Evolutionary conservation across 1,284 basidiomycete genomes (phyloP), one percentile per base, ranked within the genome.

Genomic region (Marasmius fiardii): DNA sequence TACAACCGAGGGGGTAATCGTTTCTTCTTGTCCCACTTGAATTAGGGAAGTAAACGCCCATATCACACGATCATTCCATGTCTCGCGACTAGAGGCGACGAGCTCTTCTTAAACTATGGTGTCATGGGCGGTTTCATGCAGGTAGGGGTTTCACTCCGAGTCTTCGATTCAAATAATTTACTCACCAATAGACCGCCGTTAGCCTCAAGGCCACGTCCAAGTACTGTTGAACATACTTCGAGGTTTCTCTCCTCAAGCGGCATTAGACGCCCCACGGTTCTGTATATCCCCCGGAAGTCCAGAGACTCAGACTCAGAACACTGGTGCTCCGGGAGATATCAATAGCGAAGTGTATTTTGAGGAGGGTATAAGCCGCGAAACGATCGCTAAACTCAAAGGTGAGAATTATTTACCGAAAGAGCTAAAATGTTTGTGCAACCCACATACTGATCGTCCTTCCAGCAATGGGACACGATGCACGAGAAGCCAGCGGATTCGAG

Each of bases 71-170:
- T 97, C 65, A 95, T 96, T 60, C 95, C 96, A 5, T 93, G 92
- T 1, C 83, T 98, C 77, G 95, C 86, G 0, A 90, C 90, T 2
- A 81, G 83, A 57, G 86, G 83, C 4, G 82, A 88, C 56, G 93
- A 97, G 45, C 76, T 98, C 1, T 93, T 95, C 75, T 73, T 98
- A 64, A 86, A 84, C 56, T 96, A 90, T 63, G 94, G 95, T 50
- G 93, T 96, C 16, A 96, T 96, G 94, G 93, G 92, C 55, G 93
- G 92, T 2, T 95, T 88, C 73, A 98, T 96, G 93, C 95, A 97
- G 72, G 86, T 82, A 64, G 70, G 28, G 23, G 16, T 21, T 23
- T 33, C n/a, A 20, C 23, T 24, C 45, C 18, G 23, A 23, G 16
- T 6, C 31, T 11, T 23, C 16, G 12, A 24, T 21, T 21, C 23